Percentiles rank a stretch among this genome's conserved stretches.
phyloP scores from a whole-genome alignment of 805 yeast genomes.

The Wickerhamomyces alni region DNA sequence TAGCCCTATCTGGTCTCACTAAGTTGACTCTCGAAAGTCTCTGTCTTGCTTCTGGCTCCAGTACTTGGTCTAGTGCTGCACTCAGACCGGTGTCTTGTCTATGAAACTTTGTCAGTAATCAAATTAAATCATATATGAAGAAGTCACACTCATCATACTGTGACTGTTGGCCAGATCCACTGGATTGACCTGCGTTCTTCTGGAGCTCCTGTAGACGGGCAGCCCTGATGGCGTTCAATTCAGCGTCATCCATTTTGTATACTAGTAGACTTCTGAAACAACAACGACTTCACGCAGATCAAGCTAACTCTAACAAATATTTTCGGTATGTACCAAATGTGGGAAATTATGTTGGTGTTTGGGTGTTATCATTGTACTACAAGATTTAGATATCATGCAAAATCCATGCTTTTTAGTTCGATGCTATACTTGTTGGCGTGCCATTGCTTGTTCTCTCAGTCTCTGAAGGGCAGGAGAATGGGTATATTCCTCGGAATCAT shows the following conservation, averaged over 20 bases:
- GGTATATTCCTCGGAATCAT: conserved; percentile 22
- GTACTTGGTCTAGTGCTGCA: conserved; percentile 51
- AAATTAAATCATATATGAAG: background rate
- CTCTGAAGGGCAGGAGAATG: conserved; percentile 22
- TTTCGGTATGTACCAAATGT: background rate
- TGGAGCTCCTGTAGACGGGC: conserved; percentile 89
- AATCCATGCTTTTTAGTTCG: no score
- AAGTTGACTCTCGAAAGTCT: conserved; percentile 79
- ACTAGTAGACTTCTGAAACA: no score
- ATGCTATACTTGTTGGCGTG: conserved; percentile 7
- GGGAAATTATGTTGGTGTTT: background rate
- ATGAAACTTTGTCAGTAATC: background rate
- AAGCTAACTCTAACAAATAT: no score
- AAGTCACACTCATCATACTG: conserved; percentile 7
- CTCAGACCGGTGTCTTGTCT: conserved; percentile 11
- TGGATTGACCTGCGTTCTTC: conserved; percentile 36
- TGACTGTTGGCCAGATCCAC: conserved; percentile 13
- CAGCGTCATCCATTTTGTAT: conserved; percentile 89
- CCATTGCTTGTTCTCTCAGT: conserved; percentile 21
- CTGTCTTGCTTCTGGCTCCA: conserved; percentile 82
- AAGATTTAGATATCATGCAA: no score
- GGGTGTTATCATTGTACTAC: background rate
- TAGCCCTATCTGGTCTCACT: conserved; percentile 89
- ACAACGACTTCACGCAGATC: no score
- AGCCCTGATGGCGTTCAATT: conserved; percentile 82